phyloP scores from a whole-genome alignment of 2,329 filamentous ascomycete genomes.

The Monilinia vaccinii-corymbosi region DNA sequence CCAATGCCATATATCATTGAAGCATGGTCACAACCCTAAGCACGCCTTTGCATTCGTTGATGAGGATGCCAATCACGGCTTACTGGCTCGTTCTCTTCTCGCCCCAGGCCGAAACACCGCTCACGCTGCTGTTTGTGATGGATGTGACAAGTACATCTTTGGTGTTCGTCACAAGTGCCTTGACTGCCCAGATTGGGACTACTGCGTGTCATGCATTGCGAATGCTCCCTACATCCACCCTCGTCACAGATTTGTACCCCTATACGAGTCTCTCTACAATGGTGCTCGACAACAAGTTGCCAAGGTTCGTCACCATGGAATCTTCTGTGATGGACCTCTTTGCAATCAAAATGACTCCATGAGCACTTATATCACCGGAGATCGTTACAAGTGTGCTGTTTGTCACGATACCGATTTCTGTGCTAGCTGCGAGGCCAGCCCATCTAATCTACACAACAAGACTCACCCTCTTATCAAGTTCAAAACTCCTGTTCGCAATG shows the following conservation, averaged over 20 bases:
- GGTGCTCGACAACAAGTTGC: constrained; percentile 33
- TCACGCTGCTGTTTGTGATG: constrained; percentile 89
- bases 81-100: constrained; percentile 58
- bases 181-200: constrained; percentile 96
- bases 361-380: constrained; percentile 69
- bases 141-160: constrained; percentile 77
- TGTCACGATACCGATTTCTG: constrained; percentile 96
- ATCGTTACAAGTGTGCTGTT: constrained; percentile 94
- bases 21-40: constrained; percentile 84
- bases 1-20: constrained; percentile 62
- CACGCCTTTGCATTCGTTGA: constrained; percentile 69
- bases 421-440: constrained; percentile 82
- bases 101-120: constrained; percentile 68
- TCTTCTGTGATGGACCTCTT: constrained; percentile 90
- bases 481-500: constrained; percentile 82
- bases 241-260: constrained; percentile 76
- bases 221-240: constrained; percentile 63
- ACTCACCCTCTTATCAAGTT: constrained; percentile 98
- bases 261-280: constrained; percentile 62
- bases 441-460: constrained; percentile 77
- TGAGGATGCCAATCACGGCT: constrained; percentile 50
- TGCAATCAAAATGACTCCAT: constrained; percentile 52
- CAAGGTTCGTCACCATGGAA: constrained; percentile 62
- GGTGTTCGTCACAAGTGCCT: constrained; percentile 95
- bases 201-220: constrained; percentile 67